phyloP scores from a whole-genome alignment of 164 flowering plant species.

The Nymphaea colorata region DNA sequence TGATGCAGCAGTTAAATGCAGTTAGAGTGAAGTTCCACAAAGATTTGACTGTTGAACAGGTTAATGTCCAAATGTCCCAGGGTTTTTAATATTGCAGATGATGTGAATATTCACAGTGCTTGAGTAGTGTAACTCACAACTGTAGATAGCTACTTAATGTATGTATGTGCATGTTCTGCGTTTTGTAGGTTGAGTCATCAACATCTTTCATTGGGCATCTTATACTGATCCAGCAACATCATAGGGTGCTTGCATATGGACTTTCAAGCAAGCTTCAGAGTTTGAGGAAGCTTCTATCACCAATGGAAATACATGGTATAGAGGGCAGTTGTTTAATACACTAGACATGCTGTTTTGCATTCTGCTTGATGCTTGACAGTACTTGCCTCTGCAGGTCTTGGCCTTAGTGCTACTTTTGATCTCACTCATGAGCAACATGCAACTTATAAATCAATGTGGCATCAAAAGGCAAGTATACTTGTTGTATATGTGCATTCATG shows the following conservation, averaged over 20 bases:
- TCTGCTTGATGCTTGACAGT: too few relatives aligned
- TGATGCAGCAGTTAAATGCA: constrained; percentile 42
- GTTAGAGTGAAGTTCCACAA: constrained; percentile 51
- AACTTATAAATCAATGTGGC: constrained; percentile 59
- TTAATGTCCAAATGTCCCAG: constrained; percentile 5
- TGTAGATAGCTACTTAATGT: too few relatives aligned
- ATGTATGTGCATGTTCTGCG: too few relatives aligned
- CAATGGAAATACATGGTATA: constrained; percentile 23
- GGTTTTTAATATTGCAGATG: too few relatives aligned
- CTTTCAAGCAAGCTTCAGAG: constrained; percentile 30
- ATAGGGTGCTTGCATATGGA: constrained; percentile 42
- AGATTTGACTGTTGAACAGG: constrained; percentile 69
- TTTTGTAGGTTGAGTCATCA: constrained; percentile 30
- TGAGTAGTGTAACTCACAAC: too few relatives aligned
- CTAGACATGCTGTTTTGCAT: too few relatives aligned
- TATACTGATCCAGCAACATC: constrained; percentile 55
- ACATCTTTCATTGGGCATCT: constrained; percentile 63
- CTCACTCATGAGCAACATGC: constrained; percentile 31
- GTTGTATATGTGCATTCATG: background rate
- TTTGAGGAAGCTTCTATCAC: constrained; percentile 23
- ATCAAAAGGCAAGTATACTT: constrained; percentile 54
- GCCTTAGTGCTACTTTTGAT: constrained; percentile 9
- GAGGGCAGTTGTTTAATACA: too few relatives aligned
- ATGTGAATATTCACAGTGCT: too few relatives aligned
- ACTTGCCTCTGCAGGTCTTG: constrained; percentile 5